Evolutionary conservation across 441 rosid species (phyloP).

Genomic region (Gossypium davidsonii): DNA sequence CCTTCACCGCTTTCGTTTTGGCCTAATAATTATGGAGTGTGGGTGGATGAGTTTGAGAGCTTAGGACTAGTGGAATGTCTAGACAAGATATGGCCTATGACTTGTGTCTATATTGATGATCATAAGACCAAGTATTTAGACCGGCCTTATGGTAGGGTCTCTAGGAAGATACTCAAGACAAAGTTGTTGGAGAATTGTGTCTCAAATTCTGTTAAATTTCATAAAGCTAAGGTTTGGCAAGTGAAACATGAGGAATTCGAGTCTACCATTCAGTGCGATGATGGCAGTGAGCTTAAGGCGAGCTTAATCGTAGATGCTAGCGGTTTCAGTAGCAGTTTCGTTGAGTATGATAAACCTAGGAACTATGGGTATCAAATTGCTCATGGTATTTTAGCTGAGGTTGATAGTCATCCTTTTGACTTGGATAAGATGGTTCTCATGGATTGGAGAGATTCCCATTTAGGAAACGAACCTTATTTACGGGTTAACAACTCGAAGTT

Average conservation of each 20-base stretch:
- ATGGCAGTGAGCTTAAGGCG: conserved; percentile 46
- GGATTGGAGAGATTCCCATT: conserved; percentile 76
- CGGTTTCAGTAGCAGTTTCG: conserved; percentile 42
- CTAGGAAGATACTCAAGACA: conserved; percentile 39
- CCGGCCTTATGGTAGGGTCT: conserved; percentile 57
- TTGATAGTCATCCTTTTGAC: conserved; percentile 59
- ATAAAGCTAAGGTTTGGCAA: conserved; percentile 52
- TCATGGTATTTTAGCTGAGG: conserved; percentile 62
- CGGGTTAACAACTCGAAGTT: conserved; percentile 34
- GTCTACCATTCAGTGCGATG: conserved; percentile 40
- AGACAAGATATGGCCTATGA: conserved; percentile 55
- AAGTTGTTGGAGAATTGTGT: conserved; percentile 45
- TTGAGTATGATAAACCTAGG: conserved; percentile 43
- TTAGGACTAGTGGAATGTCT: conserved; percentile 46
- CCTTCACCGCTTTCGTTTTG: conserved; percentile 57
- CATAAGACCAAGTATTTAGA: conserved; percentile 41
- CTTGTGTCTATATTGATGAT: conserved; percentile 42
- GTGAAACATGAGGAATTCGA: conserved; percentile 51
- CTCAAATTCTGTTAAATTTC: conserved; percentile 41
- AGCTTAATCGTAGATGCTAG: conserved; percentile 55
- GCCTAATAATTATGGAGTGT: conserved; percentile 64
- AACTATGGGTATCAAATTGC: conserved; percentile 72
- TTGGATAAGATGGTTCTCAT: conserved; percentile 62
- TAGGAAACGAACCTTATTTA: conserved; percentile 54
- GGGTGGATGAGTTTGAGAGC: conserved; percentile 70